A percentile compares a stretch with the other conserved stretches of the same genome.
phyloP scores from a whole-genome alignment of 1,284 basidiomycete genomes.

The Hypsizygus ulmarius region DNA sequence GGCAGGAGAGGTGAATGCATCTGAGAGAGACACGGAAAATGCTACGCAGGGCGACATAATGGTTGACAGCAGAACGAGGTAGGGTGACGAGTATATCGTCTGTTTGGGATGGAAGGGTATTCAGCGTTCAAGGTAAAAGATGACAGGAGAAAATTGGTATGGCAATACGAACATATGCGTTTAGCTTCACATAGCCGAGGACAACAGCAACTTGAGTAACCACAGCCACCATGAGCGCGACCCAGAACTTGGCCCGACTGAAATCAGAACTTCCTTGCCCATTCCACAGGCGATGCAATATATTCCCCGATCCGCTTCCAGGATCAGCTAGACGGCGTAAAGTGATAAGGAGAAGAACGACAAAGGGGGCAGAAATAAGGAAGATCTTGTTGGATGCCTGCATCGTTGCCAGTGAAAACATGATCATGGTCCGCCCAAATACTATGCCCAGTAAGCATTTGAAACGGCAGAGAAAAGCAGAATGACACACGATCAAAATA shows the following conservation, averaged over 20 bases:
- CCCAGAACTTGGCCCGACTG: conserved; percentile 54
- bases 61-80: conserved; percentile 53
- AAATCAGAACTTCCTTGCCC: background rate
- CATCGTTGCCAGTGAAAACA: conserved; percentile 51
- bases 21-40: conserved; percentile 34
- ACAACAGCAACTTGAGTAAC: conserved; percentile 48
- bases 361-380: conserved; percentile 59
- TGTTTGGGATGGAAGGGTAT: conserved; percentile 24
- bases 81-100: conserved; percentile 60
- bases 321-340: conserved; percentile 13
- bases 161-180: conserved; percentile 64
- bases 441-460: conserved; percentile 39
- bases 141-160: conserved; percentile 4
- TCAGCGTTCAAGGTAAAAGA: background rate
- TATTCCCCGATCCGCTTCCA: no score
- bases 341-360: conserved; percentile 44
- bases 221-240: conserved; percentile 46
- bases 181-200: conserved; percentile 48
- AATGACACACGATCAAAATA: conserved; percentile 69
- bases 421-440: conserved; percentile 52
- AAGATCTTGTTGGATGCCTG: conserved; percentile 57
- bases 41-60: conserved; percentile 51
- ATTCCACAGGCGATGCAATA: background rate
- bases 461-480: background rate
- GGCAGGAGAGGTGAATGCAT: conserved; percentile 13